A percentile compares a stretch with the other conserved stretches of the same genome.
Conservation (phyloP, 176 grass and related monocot species). For the Avena insularis region DNA sequence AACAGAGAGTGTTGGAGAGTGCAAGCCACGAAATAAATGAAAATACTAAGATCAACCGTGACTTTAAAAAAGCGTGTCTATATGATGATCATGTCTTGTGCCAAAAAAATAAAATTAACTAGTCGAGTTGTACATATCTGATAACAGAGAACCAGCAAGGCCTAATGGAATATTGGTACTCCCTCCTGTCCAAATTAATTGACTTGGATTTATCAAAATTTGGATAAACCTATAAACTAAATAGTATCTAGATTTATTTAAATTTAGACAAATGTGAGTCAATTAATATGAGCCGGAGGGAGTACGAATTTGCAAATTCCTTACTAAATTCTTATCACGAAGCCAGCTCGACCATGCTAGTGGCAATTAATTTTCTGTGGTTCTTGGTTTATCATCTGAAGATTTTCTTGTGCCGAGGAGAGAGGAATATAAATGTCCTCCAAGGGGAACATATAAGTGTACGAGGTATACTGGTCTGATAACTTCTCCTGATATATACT, state of each 20-base stretch:
- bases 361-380: background rate
- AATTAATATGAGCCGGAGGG: too few species aligned
- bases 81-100: background rate
- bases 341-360: background rate
- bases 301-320: background rate
- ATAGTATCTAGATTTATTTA: too few species aligned
- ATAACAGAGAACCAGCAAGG: conserved; percentile 7
- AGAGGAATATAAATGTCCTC: background rate
- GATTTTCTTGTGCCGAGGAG: conserved; percentile 11
- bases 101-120: conserved; percentile 7
- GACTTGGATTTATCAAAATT: too few species aligned
- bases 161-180: background rate
- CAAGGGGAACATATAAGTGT: background rate
- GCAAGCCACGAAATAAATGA: conserved; percentile 13
- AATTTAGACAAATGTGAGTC: too few species aligned
- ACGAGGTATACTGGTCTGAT: background rate
- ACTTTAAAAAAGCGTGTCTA: background rate
- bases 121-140: background rate
- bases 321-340: background rate
- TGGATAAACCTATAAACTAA: too few species aligned
- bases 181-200: too few species aligned
- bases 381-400: conserved; percentile 37
- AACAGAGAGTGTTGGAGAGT: background rate
- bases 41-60: background rate
- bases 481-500: background rate